Evolutionary conservation across 345 rosid genomes (phyloP), one percentile per base, ranked within the genome.

Genomic region (Limnanthes douglasii): DNA sequence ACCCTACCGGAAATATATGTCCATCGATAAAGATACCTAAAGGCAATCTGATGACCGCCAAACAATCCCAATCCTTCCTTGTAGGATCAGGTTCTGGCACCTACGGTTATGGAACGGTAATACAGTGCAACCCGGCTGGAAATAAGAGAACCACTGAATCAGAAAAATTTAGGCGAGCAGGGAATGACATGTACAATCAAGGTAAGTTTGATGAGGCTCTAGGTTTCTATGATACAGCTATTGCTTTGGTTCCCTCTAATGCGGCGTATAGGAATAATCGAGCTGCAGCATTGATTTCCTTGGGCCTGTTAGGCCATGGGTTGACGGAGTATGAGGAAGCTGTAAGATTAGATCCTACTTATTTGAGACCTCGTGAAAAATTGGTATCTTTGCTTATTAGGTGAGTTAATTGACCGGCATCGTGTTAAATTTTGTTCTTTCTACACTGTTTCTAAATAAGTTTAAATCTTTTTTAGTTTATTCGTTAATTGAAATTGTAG

Each of bases 91-190:
- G 93, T 5, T 65, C 65, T 13, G 86, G 74, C 1, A 64, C 73
- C 29, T 92, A 92, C 21, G 99, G 99, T 2, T 86, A 81, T 19
- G 99, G 99, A 3, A 92, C 75, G 50, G 66, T 92, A 41, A 63
- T 92, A 61, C 78, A 77, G 21, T 82, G 85, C 8, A 53, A 39
- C 15, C 22, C 29, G 0, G 45, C 19, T 1, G 28, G 3, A 5
- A 54, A 46, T n/a, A 46, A 51, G 45, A 30, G 39, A 31, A 51
- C 44, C 11, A 25, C 42, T 21, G 82, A 74, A 21, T 61, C 95
- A 1, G 96, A 92, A 56, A 81, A 78, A 48, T 20, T 78, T 20
- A 92, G 85, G 63, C 63, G 45, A 45, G 33, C 46, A 1, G 99
- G 93, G 27, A 92, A 92, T 55, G 93, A 92, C 19, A 60, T 65